These are phyloP conservation scores for Magnaporthales sp. DNA, from an alignment of 2,329 filamentous ascomycete genomes.

Conservation along the genomic window DNA sequence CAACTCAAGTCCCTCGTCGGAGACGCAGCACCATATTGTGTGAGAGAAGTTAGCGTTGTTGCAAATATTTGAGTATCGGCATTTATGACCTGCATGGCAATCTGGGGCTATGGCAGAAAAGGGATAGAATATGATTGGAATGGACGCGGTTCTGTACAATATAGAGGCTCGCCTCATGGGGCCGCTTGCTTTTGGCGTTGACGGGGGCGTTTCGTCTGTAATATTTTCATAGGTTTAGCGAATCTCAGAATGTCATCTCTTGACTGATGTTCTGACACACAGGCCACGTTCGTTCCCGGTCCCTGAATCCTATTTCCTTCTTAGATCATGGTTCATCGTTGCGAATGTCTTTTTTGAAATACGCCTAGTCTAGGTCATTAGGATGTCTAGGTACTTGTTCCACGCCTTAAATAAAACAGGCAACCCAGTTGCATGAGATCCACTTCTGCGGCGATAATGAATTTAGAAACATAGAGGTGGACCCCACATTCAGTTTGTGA, in stretches of 20 bases:
- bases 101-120: neutral
- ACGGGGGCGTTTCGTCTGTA: neutral
- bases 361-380: neutral
- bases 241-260: neutral
- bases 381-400: neutral
- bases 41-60: neutral
- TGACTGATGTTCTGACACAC: neutral
- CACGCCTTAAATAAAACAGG: neutral
- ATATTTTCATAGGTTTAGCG: neutral
- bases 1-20: neutral
- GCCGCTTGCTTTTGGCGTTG: neutral
- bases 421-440: neutral
- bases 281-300: neutral
- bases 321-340: neutral
- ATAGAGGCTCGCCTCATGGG: neutral
- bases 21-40: neutral
- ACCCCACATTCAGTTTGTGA: neutral
- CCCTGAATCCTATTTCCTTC: too few relatives aligned
- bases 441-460: neutral
- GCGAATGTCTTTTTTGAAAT: neutral
- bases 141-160: neutral
- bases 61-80: neutral
- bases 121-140: neutral
- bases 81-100: neutral
- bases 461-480: neutral